Percentiles rank a stretch among this genome's conserved stretches.
These are phyloP conservation scores for Epichloe coenophiala DNA, from an alignment of 2,329 filamentous ascomycete genomes.

Conservation along the genomic window DNA sequence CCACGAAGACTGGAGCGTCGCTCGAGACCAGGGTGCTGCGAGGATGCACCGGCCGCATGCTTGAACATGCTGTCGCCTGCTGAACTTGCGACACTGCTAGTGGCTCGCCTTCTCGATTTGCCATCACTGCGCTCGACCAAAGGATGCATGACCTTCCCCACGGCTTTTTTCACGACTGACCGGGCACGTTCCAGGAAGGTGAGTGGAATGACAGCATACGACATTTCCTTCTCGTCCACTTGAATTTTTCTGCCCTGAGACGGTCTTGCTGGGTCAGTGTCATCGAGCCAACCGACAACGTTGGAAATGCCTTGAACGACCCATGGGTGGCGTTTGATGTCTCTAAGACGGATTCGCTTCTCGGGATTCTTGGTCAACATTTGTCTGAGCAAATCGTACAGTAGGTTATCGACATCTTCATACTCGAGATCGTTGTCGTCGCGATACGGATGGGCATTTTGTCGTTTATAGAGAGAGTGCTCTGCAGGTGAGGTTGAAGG, in stretches of 20 bases:
- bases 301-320: constrained; percentile 67
- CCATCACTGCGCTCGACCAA: constrained; percentile 44
- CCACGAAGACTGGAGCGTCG: constrained; percentile 39
- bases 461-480: constrained; percentile 40
- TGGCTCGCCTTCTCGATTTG: constrained; percentile 38
- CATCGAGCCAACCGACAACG: constrained; percentile 73
- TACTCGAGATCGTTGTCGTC: constrained; percentile 69
- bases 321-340: constrained; percentile 93
- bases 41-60: constrained; percentile 30
- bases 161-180: constrained; percentile 59
- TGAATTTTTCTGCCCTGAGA: constrained; percentile 77
- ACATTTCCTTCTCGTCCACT: constrained; percentile 82
- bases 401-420: constrained; percentile 68
- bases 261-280: constrained; percentile 72
- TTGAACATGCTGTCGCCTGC: constrained; percentile 38
- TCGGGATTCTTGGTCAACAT: constrained; percentile 83
- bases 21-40: constrained; percentile 39
- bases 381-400: constrained; percentile 64
- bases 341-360: constrained; percentile 74
- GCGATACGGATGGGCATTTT: constrained; percentile 54
- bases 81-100: constrained; percentile 53
- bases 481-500: constrained; percentile 42
- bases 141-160: constrained; percentile 50
- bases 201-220: constrained; percentile 77
- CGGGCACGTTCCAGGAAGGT: constrained; percentile 75